Conservation (phyloP, 1,284 basidiomycete genomes). For the Fereydounia khargensis region DNA sequence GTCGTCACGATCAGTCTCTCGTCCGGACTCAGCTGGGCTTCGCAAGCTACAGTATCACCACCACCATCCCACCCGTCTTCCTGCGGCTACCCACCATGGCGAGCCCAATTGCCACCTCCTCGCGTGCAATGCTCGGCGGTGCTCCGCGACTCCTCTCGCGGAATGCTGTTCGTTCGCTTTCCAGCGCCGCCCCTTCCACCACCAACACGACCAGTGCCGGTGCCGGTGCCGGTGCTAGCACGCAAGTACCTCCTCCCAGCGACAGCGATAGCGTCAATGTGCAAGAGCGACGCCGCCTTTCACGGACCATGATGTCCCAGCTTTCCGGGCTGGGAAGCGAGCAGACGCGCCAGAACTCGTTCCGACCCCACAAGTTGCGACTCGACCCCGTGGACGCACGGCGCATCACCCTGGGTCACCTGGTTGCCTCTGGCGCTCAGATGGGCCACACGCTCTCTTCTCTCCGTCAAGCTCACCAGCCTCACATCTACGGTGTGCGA, state of each 20-base stretch:
- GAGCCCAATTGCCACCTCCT: constrained; percentile 33
- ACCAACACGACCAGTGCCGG: background rate
- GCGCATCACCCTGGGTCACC: constrained; percentile 77
- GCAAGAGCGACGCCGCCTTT: constrained; percentile 23
- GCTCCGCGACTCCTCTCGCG: constrained; percentile 4
- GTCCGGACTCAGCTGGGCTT: too few relatives aligned
- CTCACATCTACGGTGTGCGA: constrained; percentile 91
- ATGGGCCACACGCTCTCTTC: constrained; percentile 81
- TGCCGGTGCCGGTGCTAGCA: background rate
- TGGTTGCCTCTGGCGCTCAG: constrained; percentile 89
- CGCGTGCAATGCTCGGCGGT: constrained; percentile 26
- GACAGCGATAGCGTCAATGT: background rate
- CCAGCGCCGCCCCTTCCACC: constrained; percentile 2
- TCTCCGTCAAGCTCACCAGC: constrained; percentile 81
- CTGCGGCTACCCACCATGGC: constrained; percentile 16
- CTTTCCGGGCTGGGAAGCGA: constrained; percentile 75
- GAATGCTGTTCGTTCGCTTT: too few relatives aligned
- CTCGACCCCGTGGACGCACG: constrained; percentile 67
- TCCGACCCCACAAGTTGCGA: constrained; percentile 71
- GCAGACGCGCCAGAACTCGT: constrained; percentile 70
- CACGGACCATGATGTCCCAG: constrained; percentile 62
- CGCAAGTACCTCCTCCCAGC: background rate
- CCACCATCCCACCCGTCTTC: too few relatives aligned
- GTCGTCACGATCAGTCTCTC: too few relatives aligned
- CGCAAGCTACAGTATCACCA: too few relatives aligned